Base-by-base conservation (phyloP, 2,329 filamentous ascomycete species). In the Aspergillus sp. region DNA sequence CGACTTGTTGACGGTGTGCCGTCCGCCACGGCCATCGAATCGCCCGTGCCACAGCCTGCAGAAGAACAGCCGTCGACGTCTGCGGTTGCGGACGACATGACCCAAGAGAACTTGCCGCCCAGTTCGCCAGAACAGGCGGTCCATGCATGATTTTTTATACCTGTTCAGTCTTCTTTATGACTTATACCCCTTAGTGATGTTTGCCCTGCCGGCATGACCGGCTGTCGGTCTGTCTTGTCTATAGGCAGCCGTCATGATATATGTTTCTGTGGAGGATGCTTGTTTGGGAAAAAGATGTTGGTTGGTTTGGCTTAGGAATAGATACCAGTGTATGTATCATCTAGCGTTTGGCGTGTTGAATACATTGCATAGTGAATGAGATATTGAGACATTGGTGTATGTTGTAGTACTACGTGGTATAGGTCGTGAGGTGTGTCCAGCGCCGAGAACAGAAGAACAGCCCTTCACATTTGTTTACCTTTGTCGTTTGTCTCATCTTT, bases 91-190 rank as follows among this genome's bases (percentile, higher is more conserved):
- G 53, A 61, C n/a, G 55, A 59, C 25, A 45, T 46, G 16, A 54
- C 50, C 34, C 50, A 61, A 29, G 59, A 61, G 31, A 60, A 56
- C 13, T 43, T 65, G 36, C 54, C 53, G 43, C 51, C 55, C 25
- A 64, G 58, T 44, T 43, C 62, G 23, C 57, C 59, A 29, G 58
- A 65, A 34, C 65, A 69, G 51, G 55, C 64, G 23, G 62, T 69
- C 13, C 58, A 63, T 47, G 66, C 65, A 51, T 69, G 48, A 65
- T 31, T 13, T 13, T 47, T 25, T 38, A 21, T 38, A 36, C n/a
- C 20, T 42, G 13, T 34, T 40, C 32, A 32, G 46, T 38, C 29
- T 43, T 50, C 53, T 53, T 45, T 29, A 53, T 54, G 45, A 50
- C 53, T 54, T 50, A 58, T 54, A 59, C 45, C 51, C 44, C 47